Evolutionary conservation across 2,329 filamentous ascomycete species (phyloP).

Genomic region (Arthrinium phaeospermum): DNA sequence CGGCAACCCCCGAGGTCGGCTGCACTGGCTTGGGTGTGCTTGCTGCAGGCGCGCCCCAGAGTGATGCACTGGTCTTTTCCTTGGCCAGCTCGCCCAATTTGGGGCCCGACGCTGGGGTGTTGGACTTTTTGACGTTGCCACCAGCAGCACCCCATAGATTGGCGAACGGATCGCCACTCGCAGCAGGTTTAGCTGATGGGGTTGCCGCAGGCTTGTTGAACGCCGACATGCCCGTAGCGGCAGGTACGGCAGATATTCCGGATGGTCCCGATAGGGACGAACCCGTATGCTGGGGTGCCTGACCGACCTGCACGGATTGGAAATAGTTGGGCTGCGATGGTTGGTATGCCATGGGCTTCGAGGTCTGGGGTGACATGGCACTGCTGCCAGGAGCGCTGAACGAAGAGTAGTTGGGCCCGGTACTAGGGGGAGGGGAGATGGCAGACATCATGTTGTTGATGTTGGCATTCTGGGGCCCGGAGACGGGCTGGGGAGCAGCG

Average conservation of each 20-base stretch:
- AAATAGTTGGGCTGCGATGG: slow-evolving; percentile 91
- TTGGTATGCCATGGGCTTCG: slow-evolving; percentile 72
- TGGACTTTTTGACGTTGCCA: slow-evolving; percentile 75
- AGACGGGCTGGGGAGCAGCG: slow-evolving; percentile 82
- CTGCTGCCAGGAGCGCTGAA: slow-evolving; percentile 57
- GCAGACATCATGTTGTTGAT: slow-evolving; percentile 84
- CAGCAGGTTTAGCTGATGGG: slow-evolving; percentile 56
- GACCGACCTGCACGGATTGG: slow-evolving; percentile 84
- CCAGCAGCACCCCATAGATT: slow-evolving; percentile 82
- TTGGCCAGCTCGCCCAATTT: slow-evolving; percentile 96
- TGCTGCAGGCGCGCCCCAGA: slow-evolving; percentile 79
- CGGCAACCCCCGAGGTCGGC: slow-evolving; percentile 27
- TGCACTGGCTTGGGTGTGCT: slow-evolving; percentile 32
- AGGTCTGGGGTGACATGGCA: slow-evolving; percentile 46
- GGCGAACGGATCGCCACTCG: slow-evolving; percentile 86
- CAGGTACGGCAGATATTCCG: slow-evolving; percentile 33
- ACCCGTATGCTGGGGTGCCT: slow-evolving; percentile 42
- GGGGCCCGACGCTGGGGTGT: slow-evolving; percentile 67
- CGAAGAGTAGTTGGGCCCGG: slow-evolving; percentile 67
- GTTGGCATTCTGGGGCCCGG: slow-evolving; percentile 80
- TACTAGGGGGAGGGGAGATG: slow-evolving; percentile 73
- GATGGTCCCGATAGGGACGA: slow-evolving; percentile 34
- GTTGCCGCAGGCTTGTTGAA: slow-evolving; percentile 54
- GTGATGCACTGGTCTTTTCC: slow-evolving; percentile 92
- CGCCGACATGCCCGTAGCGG: slow-evolving; percentile 36